phyloP scores from a whole-genome alignment of 78 protist species.

The Emiliania huxleyi region DNA sequence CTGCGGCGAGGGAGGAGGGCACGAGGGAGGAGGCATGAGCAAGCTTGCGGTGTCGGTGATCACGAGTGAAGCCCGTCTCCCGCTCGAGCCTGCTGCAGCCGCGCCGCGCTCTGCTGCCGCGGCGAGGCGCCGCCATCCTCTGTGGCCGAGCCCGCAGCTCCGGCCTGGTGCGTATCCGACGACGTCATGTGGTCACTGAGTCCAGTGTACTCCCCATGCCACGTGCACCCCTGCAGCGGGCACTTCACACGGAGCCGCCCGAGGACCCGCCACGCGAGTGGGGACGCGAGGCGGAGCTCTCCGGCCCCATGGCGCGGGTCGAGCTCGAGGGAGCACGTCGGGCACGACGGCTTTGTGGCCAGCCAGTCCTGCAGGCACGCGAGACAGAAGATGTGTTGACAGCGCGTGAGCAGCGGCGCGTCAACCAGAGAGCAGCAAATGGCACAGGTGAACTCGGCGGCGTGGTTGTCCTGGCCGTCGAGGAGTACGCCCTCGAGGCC shows the following conservation, averaged over 20 bases:
- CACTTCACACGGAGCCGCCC: slow-evolving; percentile 2
- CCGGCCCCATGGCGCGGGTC: not conserved
- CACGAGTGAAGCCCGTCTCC: no score
- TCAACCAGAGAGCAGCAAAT: not conserved
- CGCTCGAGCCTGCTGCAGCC: not conserved
- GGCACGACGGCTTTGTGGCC: not conserved
- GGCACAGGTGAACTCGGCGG: slow-evolving; percentile 7
- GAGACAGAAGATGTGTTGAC: slow-evolving; percentile 10
- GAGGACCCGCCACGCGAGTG: slow-evolving; percentile 22
- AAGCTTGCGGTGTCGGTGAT: no score
- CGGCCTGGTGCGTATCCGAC: not conserved
- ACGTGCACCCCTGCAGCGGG: not conserved
- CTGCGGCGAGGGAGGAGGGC: not conserved
- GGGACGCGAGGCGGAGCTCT: not conserved
- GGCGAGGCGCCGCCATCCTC: not conserved
- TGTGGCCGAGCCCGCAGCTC: no score
- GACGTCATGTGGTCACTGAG: not conserved
- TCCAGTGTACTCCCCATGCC: not conserved
- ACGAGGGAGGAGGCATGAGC: no score
- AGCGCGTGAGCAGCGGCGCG: not conserved
- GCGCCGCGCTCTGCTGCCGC: not conserved
- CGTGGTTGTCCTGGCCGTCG: not conserved
- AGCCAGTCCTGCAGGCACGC: not conserved
- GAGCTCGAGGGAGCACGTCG: not conserved
- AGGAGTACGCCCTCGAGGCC: not conserved